These are phyloP conservation scores for Panicum hallii DNA, from an alignment of 202 grass and related monocot genomes.

Conservation along the genomic window DNA sequence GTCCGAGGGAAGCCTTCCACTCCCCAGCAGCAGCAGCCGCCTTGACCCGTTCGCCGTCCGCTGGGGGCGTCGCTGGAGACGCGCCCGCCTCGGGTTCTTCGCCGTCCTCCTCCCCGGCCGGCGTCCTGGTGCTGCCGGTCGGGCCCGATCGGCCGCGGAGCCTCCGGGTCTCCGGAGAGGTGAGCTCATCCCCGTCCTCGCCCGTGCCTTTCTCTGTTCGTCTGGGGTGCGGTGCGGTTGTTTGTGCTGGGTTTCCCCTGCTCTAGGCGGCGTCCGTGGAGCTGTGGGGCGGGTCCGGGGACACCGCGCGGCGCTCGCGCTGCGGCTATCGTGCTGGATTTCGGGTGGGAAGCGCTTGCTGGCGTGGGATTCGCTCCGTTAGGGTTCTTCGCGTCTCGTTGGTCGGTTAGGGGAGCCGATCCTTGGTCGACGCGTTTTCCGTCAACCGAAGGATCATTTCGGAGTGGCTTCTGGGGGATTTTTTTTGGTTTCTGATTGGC, in stretches of 20 bases:
- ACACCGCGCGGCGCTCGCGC: background rate
- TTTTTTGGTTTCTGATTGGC: background rate
- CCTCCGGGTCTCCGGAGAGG: slow-evolving; percentile 25
- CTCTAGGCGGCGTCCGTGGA: background rate
- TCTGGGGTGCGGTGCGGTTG: background rate
- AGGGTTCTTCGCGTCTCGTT: slow-evolving; percentile 8
- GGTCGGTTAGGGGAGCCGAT: background rate
- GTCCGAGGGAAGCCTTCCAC: background rate
- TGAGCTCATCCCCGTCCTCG: slow-evolving; percentile 35
- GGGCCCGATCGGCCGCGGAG: slow-evolving; percentile 9
- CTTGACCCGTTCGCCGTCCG: slow-evolving; percentile 16
- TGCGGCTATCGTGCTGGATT: background rate
- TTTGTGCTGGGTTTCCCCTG: background rate
- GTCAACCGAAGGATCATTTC: background rate
- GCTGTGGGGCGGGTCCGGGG: background rate
- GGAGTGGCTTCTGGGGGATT: background rate
- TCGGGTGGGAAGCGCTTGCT: background rate
- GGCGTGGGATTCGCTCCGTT: background rate
- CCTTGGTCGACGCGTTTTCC: background rate
- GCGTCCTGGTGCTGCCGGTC: background rate
- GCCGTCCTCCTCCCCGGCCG: background rate
- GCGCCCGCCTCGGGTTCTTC: background rate
- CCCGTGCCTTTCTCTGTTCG: background rate
- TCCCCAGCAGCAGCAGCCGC: background rate
- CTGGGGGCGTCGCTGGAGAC: background rate